These are phyloP conservation scores for Thermochaetoides dissita DNA, from an alignment of 2,329 filamentous ascomycete genomes.

Conservation along the genomic window DNA sequence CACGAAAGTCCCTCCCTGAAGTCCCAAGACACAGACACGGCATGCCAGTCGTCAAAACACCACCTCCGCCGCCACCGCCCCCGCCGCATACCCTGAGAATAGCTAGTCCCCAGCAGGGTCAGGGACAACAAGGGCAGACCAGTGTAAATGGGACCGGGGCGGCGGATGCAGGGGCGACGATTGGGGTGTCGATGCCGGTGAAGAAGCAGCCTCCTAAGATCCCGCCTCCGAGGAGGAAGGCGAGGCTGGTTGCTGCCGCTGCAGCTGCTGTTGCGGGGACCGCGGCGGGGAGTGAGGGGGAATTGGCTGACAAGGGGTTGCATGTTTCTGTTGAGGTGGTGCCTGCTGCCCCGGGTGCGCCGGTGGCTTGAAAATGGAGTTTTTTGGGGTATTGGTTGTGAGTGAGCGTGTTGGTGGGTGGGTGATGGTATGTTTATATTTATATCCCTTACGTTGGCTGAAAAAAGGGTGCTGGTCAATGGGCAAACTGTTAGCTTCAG, in stretches of 20 bases:
- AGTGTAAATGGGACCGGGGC: no score
- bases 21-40: conserved; percentile 45
- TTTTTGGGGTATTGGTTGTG: no score
- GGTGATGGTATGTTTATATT: no score
- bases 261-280: background rate
- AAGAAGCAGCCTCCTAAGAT: conserved; percentile 16
- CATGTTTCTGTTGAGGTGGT: no score
- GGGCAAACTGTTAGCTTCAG: no score
- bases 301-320: no score
- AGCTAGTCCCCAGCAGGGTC: conserved; percentile 4
- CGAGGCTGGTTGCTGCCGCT: conserved; percentile 7
- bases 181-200: background rate
- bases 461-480: no score
- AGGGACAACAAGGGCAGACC: conserved; percentile 7
- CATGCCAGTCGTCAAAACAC: conserved; percentile 21
- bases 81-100: background rate
- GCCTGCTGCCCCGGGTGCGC: no score
- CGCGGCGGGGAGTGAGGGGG: background rate
- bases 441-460: no score
- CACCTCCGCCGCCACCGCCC: background rate
- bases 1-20: conserved; percentile 38
- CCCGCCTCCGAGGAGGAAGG: conserved; percentile 13
- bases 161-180: no score
- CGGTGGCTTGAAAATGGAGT: no score
- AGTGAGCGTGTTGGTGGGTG: no score